Conservation (phyloP, 2,329 filamentous ascomycete genomes). For the Cyclaneusma minus region DNA sequence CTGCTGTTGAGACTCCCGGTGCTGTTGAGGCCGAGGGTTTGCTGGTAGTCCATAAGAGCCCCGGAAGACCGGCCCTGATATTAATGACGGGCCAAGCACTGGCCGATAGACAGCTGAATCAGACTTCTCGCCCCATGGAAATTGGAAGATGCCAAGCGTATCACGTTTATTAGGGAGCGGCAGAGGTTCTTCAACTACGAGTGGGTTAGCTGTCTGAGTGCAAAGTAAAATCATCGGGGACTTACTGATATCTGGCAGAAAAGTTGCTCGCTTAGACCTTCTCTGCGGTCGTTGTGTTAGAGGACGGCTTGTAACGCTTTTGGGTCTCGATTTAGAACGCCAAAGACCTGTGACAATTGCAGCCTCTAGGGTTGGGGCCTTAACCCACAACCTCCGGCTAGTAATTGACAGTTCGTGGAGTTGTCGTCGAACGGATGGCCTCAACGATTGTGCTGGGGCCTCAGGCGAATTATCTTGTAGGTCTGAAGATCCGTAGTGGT, state of each 20-base stretch:
- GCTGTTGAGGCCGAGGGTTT: slow-evolving; percentile 4
- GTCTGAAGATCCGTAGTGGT: no score
- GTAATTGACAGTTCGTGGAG: slow-evolving; percentile 8
- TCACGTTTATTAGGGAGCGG: slow-evolving; percentile 40
- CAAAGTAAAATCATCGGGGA: slow-evolving; percentile 1
- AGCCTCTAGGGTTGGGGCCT: slow-evolving; percentile 6
- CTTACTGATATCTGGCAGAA: slow-evolving; percentile 40
- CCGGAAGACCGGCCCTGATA: slow-evolving; percentile 8
- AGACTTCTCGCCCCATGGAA: slow-evolving; percentile 49
- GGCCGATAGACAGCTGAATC: slow-evolving; percentile 32
- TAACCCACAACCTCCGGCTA: slow-evolving; percentile 16
- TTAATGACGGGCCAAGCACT: slow-evolving; percentile 15
- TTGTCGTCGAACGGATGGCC: slow-evolving; percentile 11
- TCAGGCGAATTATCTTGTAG: slow-evolving; percentile 6
- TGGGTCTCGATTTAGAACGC: slow-evolving; percentile 14
- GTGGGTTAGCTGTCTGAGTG: slow-evolving; percentile 6
- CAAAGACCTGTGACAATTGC: slow-evolving; percentile 11
- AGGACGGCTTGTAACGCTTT: slow-evolving; percentile 23
- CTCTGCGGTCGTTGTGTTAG: slow-evolving; percentile 36
- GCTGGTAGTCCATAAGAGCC: slow-evolving; percentile 12
- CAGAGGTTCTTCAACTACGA: slow-evolving; percentile 37
- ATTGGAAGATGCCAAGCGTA: slow-evolving; percentile 49
- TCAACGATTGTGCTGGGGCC: slow-evolving; percentile 14
- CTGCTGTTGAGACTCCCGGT: slow-evolving; percentile 1
- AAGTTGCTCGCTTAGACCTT: slow-evolving; percentile 38